Evolutionary conservation across 2,329 filamentous ascomycete species (phyloP).

Genomic region (Alternaria alternata): DNA sequence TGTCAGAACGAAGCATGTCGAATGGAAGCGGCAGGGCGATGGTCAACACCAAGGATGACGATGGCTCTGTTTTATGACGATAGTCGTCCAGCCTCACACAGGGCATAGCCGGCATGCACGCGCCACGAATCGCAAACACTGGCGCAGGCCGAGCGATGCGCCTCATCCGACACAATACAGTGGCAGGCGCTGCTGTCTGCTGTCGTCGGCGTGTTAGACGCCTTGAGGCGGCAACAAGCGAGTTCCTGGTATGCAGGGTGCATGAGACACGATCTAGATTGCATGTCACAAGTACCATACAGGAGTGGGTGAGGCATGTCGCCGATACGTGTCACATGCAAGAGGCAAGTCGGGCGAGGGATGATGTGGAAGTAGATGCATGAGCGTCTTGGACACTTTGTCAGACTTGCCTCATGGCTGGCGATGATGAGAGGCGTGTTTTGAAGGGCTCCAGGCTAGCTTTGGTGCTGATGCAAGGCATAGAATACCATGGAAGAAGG

Average conservation of each 20-base stretch:
- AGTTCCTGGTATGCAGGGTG: constrained; percentile 7
- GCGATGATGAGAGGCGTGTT: background rate
- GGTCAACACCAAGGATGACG: constrained; percentile 8
- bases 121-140: constrained; percentile 14
- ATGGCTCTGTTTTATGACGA: constrained; percentile 5
- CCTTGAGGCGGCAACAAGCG: constrained; percentile 20
- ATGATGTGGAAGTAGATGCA: constrained; percentile 6
- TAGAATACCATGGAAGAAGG: constrained; percentile 18
- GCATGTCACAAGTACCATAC: constrained; percentile 22
- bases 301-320: constrained; percentile 12
- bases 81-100: constrained; percentile 10
- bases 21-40: background rate
- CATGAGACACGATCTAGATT: constrained; percentile 25
- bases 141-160: constrained; percentile 11
- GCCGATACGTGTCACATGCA: constrained; percentile 35
- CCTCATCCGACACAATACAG: constrained; percentile 14
- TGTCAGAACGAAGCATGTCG: background rate
- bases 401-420: background rate
- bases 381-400: background rate
- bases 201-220: constrained; percentile 33
- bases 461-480: constrained; percentile 2
- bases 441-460: background rate
- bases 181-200: constrained; percentile 9
- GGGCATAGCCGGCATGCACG: constrained; percentile 3
- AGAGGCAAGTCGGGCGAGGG: constrained; percentile 31